These are phyloP conservation scores for Meyerozyma athensensis DNA, from an alignment of 1,139 yeast species.

Conservation along the genomic window DNA sequence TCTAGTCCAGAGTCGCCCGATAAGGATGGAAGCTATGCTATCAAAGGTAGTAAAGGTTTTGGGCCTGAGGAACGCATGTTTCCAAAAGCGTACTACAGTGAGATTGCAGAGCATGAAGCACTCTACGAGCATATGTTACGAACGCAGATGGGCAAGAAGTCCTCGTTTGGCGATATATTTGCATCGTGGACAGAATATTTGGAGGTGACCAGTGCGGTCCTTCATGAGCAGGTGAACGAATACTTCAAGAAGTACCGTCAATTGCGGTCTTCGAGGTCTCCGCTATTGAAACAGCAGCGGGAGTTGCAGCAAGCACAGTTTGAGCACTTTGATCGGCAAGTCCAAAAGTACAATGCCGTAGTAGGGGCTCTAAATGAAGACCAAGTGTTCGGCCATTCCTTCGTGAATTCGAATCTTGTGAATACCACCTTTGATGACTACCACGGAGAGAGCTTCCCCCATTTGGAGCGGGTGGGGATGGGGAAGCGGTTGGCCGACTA, in stretches of 20 bases:
- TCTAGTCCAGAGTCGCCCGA: conserved; percentile 12
- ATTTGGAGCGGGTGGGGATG: conserved; percentile 24
- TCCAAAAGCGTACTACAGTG: conserved; percentile 25
- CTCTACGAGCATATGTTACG: conserved; percentile 30
- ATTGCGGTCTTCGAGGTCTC: conserved; percentile 12
- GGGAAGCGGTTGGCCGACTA: conserved; percentile 33
- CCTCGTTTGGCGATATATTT: conserved; percentile 4
- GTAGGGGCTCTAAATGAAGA: conserved; percentile 15
- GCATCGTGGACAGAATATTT: conserved; percentile 23
- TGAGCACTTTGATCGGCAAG: conserved; percentile 18
- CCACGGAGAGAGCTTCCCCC: conserved; percentile 19
- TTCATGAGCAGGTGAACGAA: conserved; percentile 13
- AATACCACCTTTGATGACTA: conserved; percentile 4
- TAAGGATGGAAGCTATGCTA: conserved; percentile 25
- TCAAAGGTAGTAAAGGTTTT: conserved; percentile 27
- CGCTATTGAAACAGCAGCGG: conserved; percentile 14
- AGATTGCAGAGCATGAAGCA: conserved; percentile 28
- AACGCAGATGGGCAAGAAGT: conserved; percentile 4
- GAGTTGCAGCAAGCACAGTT: conserved; percentile 23
- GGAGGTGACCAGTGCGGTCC: conserved; percentile 14
- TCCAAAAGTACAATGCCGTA: conserved; percentile 15
- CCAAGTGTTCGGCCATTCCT: conserved; percentile 28
- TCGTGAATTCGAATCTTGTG: conserved; percentile 18
- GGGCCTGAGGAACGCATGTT: conserved; percentile 24
- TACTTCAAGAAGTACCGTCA: conserved; percentile 16